phyloP scores from a whole-genome alignment of 371 early-diverging fungal species.

The Haplosporangium sp. region DNA sequence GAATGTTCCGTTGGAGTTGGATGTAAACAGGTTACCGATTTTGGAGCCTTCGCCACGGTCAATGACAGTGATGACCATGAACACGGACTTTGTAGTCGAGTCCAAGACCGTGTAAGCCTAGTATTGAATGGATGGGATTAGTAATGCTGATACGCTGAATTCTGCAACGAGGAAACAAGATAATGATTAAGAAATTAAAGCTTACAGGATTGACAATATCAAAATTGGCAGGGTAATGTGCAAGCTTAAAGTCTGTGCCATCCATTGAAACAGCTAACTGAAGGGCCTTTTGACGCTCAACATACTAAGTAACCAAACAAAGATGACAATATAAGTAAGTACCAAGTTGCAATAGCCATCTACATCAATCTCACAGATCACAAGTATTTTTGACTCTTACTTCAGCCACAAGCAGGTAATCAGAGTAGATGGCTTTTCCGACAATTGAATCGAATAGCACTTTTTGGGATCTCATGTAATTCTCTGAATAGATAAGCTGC shows the following conservation, averaged over 20 bases:
- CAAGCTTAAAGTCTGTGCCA: slow-evolving; percentile 76
- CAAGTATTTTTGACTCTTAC: slow-evolving; percentile 6
- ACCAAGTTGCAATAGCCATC: too few species aligned
- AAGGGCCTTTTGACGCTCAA: slow-evolving; percentile 62
- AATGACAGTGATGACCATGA: slow-evolving; percentile 80
- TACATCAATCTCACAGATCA: background rate
- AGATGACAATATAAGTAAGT: too few species aligned
- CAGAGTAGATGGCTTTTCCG: slow-evolving; percentile 83
- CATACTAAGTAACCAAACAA: slow-evolving; percentile 5
- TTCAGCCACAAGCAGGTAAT: slow-evolving; percentile 87
- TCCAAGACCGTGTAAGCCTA: slow-evolving; percentile 87
- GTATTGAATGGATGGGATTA: background rate
- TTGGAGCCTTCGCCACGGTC: slow-evolving; percentile 67
- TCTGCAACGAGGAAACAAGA: background rate
- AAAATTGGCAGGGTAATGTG: slow-evolving; percentile 79
- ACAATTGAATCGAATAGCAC: slow-evolving; percentile 73
- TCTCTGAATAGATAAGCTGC: slow-evolving; percentile 65
- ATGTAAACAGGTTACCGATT: slow-evolving; percentile 86
- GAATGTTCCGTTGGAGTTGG: slow-evolving; percentile 89
- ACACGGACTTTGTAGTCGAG: slow-evolving; percentile 76
- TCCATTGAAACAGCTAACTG: slow-evolving; percentile 79
- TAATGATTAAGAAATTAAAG: background rate
- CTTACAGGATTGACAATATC: slow-evolving; percentile 60
- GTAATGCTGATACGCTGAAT: background rate
- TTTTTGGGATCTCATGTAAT: slow-evolving; percentile 66